Evolutionary conservation across 2,329 filamentous ascomycete species (phyloP).

Genomic region (Passalora sequoiae): DNA sequence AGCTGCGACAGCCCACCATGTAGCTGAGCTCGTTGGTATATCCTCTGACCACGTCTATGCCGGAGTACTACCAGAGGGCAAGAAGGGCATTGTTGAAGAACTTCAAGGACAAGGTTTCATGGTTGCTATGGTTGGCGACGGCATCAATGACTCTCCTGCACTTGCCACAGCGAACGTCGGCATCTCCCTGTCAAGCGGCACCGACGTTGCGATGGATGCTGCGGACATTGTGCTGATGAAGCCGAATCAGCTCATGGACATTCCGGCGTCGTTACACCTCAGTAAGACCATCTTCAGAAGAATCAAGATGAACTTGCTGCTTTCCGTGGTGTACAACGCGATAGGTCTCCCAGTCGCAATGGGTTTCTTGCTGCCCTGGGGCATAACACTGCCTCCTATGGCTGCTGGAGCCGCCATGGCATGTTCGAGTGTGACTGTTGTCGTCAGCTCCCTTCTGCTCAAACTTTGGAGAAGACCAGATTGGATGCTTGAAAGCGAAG

Average conservation of each 20-base stretch:
- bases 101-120: conserved; percentile 70
- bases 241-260: conserved; percentile 82
- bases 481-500: conserved; percentile 60
- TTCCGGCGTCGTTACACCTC: conserved; percentile 80
- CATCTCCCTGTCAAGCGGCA: conserved; percentile 86
- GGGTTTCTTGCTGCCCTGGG: conserved; percentile 89
- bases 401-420: conserved; percentile 94
- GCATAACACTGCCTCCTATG: conserved; percentile 84
- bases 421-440: conserved; percentile 81
- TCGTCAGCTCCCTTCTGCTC: conserved; percentile 73
- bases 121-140: conserved; percentile 96
- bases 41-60: conserved; percentile 69
- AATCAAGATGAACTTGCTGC: conserved; percentile 88
- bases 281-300: conserved; percentile 79
- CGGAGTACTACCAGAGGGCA: conserved; percentile 84
- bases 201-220: conserved; percentile 96
- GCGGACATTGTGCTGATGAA: conserved; percentile 95
- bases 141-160: conserved; percentile 96
- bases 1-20: conserved; percentile 72
- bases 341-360: conserved; percentile 92
- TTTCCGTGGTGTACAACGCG: conserved; percentile 90
- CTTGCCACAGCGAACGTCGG: conserved; percentile 88
- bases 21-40: conserved; percentile 79
- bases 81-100: conserved; percentile 74
- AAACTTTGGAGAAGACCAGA: conserved; percentile 78